Percentiles rank a stretch among this genome's conserved stretches.
Conservation (phyloP, 2,329 filamentous ascomycete species). For the Hymenoscyphus repandus region DNA sequence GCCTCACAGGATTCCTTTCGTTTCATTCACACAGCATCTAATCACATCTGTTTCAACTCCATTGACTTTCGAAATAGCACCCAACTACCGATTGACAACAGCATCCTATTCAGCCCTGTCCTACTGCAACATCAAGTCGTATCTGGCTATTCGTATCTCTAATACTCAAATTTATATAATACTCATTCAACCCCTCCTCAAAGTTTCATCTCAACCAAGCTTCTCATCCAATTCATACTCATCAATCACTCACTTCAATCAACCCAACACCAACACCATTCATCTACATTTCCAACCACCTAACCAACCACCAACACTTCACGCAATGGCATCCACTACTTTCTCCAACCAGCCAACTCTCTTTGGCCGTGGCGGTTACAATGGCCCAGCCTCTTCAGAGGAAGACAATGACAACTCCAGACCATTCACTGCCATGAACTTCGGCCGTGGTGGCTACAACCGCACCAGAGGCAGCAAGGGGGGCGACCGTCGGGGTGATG, state of each 20-base stretch:
- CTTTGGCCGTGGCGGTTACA: constrained; percentile 26
- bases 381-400: constrained; percentile 11
- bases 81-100: background rate
- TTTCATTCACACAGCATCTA: constrained; percentile 5
- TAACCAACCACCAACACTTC: constrained; percentile 7
- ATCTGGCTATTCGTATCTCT: background rate
- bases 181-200: background rate
- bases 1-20: constrained; percentile 4
- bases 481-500: constrained; percentile 24
- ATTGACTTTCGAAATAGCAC: background rate
- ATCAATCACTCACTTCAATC: background rate
- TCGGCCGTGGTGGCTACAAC: constrained; percentile 26
- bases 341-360: constrained; percentile 10
- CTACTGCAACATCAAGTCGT: background rate
- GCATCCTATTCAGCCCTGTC: background rate
- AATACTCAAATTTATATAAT: constrained; percentile 1
- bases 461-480: constrained; percentile 23
- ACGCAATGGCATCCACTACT: constrained; percentile 19
- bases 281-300: background rate
- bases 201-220: background rate
- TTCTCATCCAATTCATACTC: background rate
- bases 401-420: background rate
- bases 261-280: background rate
- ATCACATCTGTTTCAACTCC: constrained; percentile 1
- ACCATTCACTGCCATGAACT: constrained; percentile 1